These are phyloP conservation scores for Hirsutella minnesotensis DNA, from an alignment of 2,329 filamentous ascomycete species.

Conservation along the genomic window DNA sequence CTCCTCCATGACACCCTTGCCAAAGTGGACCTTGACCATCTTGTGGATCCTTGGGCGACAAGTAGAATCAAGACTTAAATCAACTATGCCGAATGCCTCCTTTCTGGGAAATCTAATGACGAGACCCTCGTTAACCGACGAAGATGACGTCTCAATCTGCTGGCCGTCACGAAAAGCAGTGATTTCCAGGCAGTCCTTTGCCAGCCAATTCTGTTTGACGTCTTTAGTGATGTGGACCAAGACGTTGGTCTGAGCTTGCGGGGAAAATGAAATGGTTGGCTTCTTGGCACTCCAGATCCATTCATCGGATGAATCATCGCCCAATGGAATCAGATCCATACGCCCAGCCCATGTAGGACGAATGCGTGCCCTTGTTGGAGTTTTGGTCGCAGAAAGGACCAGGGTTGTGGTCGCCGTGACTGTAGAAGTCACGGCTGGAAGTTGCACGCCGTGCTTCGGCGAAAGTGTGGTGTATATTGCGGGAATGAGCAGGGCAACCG, in stretches of 20 bases:
- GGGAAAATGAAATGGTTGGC: conserved; percentile 17
- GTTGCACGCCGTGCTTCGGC: background rate
- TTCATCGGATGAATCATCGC: conserved; percentile 17
- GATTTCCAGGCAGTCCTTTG: conserved; percentile 43
- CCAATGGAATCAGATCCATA: conserved; percentile 17
- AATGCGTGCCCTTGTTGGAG: conserved; percentile 4
- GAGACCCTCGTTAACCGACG: conserved; percentile 36
- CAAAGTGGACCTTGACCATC: conserved; percentile 49
- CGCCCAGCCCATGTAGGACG: conserved; percentile 7
- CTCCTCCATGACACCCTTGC: conserved; percentile 32
- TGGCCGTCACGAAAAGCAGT: conserved; percentile 37
- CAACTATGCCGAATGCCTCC: conserved; percentile 46
- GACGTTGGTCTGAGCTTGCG: conserved; percentile 34
- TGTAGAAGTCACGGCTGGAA: conserved; percentile 7
- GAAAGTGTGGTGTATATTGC: conserved; percentile 15
- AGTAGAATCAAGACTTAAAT: conserved; percentile 45
- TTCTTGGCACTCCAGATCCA: conserved; percentile 22
- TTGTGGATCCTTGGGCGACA: conserved; percentile 50
- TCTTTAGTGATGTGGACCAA: conserved; percentile 38
- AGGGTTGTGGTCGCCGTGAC: conserved; percentile 10
- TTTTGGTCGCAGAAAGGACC: conserved; percentile 5
- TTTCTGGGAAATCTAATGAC: conserved; percentile 37
- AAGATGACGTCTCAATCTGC: conserved; percentile 35
- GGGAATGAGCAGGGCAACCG: conserved; percentile 12
- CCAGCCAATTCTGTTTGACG: conserved; percentile 41